Conservation (phyloP, 2,329 filamentous ascomycete genomes). For the Talaromyces sp. region DNA sequence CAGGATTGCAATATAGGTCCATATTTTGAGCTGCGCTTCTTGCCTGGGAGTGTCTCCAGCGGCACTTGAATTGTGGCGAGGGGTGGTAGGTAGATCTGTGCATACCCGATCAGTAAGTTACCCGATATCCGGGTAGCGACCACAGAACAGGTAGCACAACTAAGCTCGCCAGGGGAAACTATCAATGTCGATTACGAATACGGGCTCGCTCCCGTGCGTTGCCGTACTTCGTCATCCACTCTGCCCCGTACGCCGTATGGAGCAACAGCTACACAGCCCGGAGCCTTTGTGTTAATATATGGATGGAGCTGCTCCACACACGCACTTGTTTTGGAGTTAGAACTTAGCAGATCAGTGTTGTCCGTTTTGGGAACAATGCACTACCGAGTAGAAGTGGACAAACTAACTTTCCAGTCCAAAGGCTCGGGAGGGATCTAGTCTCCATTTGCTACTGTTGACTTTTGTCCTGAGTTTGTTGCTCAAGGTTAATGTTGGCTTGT, state of each 20-base stretch:
- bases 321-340: not conserved
- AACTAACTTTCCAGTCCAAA: slow-evolving; percentile 3
- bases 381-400: not conserved
- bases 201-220: not conserved
- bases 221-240: not conserved
- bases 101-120: not conserved
- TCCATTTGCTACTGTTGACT: not conserved
- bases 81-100: not conserved
- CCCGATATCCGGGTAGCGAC: not conserved
- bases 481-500: not conserved
- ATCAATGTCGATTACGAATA: not conserved
- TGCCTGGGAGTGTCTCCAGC: too few species aligned
- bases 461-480: not conserved
- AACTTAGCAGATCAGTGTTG: not conserved
- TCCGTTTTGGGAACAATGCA: not conserved
- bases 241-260: slow-evolving; percentile 11
- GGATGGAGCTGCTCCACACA: not conserved
- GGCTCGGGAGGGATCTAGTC: slow-evolving; percentile 4
- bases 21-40: not conserved
- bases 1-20: not conserved
- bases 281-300: not conserved
- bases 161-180: slow-evolving; percentile 4
- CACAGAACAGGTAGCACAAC: not conserved
- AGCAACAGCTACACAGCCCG: not conserved
- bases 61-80: not conserved